Conservation (phyloP, 371 early-diverging fungal species). For the Apophysomyces trapeziformis region DNA sequence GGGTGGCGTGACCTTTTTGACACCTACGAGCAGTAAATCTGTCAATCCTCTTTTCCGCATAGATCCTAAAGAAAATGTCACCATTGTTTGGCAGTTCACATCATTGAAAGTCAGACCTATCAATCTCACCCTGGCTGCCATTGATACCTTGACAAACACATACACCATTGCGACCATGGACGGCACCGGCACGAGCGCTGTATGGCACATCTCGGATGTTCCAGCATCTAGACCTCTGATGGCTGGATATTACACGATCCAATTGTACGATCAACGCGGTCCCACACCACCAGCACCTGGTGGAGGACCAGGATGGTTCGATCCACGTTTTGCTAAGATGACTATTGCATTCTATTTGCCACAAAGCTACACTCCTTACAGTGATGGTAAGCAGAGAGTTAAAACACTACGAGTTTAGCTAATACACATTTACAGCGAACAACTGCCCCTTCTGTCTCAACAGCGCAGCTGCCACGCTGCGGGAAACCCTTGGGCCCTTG, state of each 20-base stretch:
- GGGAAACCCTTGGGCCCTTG: conserved; percentile 31
- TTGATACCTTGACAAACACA: conserved; percentile 40
- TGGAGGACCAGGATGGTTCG: conserved; percentile 41
- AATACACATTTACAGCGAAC: conserved; percentile 25
- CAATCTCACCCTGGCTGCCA: conserved; percentile 51
- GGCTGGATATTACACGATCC: conserved; percentile 49
- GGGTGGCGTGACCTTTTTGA: conserved; percentile 41
- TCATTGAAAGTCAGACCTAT: conserved; percentile 44
- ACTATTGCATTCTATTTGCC: conserved; percentile 50
- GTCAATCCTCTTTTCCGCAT: conserved; percentile 49
- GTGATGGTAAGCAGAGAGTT: conserved; percentile 30
- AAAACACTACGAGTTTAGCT: not conserved
- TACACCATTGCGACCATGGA: conserved; percentile 44
- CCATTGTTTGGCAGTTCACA: conserved; percentile 48
- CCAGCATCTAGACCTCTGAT: conserved; percentile 47
- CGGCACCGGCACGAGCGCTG: conserved; percentile 46
- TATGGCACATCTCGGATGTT: conserved; percentile 47
- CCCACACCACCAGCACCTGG: conserved; percentile 24
- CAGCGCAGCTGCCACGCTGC: conserved; percentile 32
- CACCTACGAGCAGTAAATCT: conserved; percentile 50
- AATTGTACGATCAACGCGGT: conserved; percentile 55
- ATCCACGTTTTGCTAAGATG: conserved; percentile 30
- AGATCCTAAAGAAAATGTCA: conserved; percentile 46
- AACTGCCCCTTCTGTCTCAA: conserved; percentile 52
- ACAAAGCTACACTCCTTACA: conserved; percentile 32